These are phyloP conservation scores for Daldinia concentrica DNA, from an alignment of 495 filamentous ascomycete genomes.

Conservation along the genomic window DNA sequence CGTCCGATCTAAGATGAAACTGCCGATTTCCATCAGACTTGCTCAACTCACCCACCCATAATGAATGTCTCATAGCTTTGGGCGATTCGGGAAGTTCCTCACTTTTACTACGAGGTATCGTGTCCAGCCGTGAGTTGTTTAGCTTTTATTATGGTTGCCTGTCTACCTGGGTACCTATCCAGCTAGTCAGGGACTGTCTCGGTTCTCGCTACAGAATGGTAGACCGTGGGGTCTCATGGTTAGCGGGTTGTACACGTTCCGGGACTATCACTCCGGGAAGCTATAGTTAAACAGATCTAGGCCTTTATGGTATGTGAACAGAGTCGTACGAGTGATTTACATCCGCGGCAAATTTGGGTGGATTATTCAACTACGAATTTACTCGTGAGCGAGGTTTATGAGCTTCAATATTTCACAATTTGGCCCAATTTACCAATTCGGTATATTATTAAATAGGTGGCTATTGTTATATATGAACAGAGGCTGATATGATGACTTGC, in stretches of 20 bases:
- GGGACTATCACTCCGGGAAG: not conserved
- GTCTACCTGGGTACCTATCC: not conserved
- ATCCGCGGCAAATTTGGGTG: not conserved
- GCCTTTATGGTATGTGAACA: not conserved
- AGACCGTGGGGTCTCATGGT: not conserved
- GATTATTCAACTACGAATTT: not conserved
- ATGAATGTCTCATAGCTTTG: not conserved
- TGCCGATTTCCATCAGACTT: not conserved
- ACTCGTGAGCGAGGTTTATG: not conserved
- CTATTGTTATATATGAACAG: too few species aligned
- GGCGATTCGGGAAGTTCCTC: not conserved
- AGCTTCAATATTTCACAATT: not conserved
- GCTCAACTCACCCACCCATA: not conserved
- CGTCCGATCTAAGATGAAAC: not conserved
- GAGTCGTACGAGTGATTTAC: not conserved
- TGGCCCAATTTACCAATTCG: too few species aligned
- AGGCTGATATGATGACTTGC: too few species aligned
- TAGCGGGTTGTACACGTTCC: not conserved
- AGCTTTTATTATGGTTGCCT: not conserved
- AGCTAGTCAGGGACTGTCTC: not conserved
- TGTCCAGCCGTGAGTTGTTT: not conserved
- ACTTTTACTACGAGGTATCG: not conserved
- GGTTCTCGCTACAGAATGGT: not conserved
- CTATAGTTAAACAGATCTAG: not conserved
- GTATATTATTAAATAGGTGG: too few species aligned